These are phyloP conservation scores for Penicillium sp. DNA, from an alignment of 2,329 filamentous ascomycete genomes.

Conservation along the genomic window DNA sequence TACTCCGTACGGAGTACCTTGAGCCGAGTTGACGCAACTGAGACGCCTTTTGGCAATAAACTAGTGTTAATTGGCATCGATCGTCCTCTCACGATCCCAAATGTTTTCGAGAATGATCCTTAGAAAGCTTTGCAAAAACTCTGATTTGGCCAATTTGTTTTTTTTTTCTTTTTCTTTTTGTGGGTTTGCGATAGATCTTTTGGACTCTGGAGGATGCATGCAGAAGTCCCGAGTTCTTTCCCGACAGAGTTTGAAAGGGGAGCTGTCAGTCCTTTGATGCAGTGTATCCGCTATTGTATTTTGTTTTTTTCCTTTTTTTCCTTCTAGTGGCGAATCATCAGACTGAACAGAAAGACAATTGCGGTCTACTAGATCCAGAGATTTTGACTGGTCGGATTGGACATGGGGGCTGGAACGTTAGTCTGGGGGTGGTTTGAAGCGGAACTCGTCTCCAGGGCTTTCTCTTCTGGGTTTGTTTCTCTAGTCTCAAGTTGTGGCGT, in stretches of 20 bases:
- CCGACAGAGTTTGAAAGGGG: neutral
- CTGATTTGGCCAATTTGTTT: too few species aligned
- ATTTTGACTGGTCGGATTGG: conserved; percentile 17
- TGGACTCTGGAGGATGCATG: neutral
- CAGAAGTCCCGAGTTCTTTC: neutral
- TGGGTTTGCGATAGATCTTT: conserved; percentile 4
- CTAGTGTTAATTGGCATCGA: neutral
- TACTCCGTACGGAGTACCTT: neutral
- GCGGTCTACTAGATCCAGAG: conserved; percentile 23
- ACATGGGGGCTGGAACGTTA: neutral
- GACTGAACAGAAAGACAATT: neutral
- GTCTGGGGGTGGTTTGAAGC: neutral
- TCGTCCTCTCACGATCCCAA: neutral
- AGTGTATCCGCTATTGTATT: neutral
- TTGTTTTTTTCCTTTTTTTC: neutral
- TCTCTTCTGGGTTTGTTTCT: neutral
- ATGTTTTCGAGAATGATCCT: neutral
- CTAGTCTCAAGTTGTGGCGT: conserved; percentile 11
- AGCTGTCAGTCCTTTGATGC: conserved; percentile 6
- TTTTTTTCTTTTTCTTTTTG: neutral
- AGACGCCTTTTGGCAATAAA: neutral
- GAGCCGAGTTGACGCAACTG: neutral
- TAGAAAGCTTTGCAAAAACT: neutral
- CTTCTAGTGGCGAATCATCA: conserved; percentile 15
- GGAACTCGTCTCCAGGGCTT: neutral